Evolutionary conservation across 345 rosid genomes (phyloP).

Genomic region (Kandelia obovata): DNA sequence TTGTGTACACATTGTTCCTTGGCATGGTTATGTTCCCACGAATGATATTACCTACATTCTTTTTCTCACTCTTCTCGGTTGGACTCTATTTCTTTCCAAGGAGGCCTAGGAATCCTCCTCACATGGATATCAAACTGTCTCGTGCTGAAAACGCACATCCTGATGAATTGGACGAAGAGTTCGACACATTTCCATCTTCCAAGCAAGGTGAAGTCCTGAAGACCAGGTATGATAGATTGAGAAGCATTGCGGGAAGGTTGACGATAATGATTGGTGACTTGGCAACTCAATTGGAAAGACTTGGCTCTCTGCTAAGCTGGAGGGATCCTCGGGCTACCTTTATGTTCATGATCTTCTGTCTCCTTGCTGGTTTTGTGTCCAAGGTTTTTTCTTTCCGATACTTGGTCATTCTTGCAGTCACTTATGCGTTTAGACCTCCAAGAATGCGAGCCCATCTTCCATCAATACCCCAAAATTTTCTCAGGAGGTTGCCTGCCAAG

Average conservation of each 20-base stretch:
- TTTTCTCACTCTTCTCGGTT: conserved; percentile 35
- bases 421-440: conserved; percentile 14
- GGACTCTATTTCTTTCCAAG: conserved; percentile 35
- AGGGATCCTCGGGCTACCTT: conserved; percentile 43
- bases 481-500: conserved; percentile 17
- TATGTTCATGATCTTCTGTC: conserved; percentile 27
- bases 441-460: conserved; percentile 13
- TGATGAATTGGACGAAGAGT: conserved; percentile 51
- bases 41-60: conserved; percentile 30
- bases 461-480: conserved; percentile 12
- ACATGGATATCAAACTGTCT: conserved; percentile 41
- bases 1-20: conserved; percentile 31
- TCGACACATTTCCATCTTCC: conserved; percentile 48
- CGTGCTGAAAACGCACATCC: conserved; percentile 23
- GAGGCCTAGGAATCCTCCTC: conserved; percentile 46
- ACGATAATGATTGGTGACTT: conserved; percentile 35
- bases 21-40: conserved; percentile 33
- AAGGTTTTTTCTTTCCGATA: conserved; percentile 6
- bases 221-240: conserved; percentile 43
- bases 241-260: conserved; percentile 42
- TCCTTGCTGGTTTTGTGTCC: conserved; percentile 3
- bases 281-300: conserved; percentile 39
- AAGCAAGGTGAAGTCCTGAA: conserved; percentile 20
- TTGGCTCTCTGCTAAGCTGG: conserved; percentile 28
- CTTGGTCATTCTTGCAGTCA: neutral